These are phyloP conservation scores for Penicillium subrubescens DNA, from an alignment of 495 filamentous ascomycete genomes.

Conservation along the genomic window DNA sequence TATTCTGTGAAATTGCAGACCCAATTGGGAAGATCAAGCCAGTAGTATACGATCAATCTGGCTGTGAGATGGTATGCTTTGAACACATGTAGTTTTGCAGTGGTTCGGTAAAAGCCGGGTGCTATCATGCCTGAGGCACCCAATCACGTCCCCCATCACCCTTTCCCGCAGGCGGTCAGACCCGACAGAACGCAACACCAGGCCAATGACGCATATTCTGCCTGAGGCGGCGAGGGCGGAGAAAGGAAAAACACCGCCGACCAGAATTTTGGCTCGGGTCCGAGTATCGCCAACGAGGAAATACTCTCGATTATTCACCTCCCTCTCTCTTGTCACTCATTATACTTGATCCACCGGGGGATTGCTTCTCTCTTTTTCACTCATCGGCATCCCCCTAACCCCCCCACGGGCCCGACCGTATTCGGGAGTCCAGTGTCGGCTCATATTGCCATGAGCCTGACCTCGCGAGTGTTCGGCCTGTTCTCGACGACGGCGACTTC, in stretches of 20 bases:
- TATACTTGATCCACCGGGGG: constrained; percentile 18
- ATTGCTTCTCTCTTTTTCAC: constrained; percentile 17
- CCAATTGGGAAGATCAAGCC: too few relatives aligned
- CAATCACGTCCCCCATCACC: background rate
- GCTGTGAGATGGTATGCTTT: background rate
- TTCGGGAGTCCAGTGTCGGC: constrained; percentile 33
- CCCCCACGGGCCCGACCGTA: constrained; percentile 36
- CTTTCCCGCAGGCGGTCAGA: background rate
- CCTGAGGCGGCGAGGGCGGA: constrained; percentile 38
- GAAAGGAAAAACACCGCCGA: constrained; percentile 41
- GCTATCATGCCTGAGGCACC: background rate
- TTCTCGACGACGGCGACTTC: constrained; percentile 43
- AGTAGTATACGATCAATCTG: background rate
- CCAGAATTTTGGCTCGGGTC: constrained; percentile 39
- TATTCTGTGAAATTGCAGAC: background rate
- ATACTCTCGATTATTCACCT: constrained; percentile 18
- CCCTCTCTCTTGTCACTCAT: constrained; percentile 28
- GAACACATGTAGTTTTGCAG: too few relatives aligned
- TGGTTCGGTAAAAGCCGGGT: background rate
- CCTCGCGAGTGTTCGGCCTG: constrained; percentile 47
- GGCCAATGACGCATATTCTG: constrained; percentile 18
- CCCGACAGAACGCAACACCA: background rate
- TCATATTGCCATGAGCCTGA: constrained; percentile 50
- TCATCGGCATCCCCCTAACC: constrained; percentile 16
- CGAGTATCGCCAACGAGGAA: constrained; percentile 12